Conservation (phyloP, 1,139 yeast species). For the Magnusiomyces magnusii region DNA sequence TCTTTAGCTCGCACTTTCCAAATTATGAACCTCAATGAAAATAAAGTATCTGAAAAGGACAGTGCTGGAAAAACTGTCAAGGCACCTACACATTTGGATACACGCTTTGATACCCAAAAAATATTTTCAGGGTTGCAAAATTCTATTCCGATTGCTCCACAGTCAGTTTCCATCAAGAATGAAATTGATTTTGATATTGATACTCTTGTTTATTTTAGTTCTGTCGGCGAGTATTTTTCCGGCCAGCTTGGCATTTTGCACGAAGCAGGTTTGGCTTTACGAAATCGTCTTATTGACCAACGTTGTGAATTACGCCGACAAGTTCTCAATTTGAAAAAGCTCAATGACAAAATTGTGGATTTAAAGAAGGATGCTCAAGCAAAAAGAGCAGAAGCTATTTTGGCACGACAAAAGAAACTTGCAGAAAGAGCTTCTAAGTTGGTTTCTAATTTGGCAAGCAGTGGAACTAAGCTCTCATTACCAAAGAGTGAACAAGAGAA, state of each 20-base stretch:
- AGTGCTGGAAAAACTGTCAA: not conserved
- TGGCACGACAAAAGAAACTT: slow-evolving; percentile 31
- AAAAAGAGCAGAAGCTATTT: slow-evolving; percentile 12
- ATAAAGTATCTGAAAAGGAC: not conserved
- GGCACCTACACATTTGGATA: slow-evolving; percentile 5
- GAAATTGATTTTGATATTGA: slow-evolving; percentile 14
- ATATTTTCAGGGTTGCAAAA: not conserved
- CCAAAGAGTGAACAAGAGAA: slow-evolving; percentile 37
- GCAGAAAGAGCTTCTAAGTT: slow-evolving; percentile 32
- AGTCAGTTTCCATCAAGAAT: slow-evolving; percentile 11
- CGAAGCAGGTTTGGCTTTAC: slow-evolving; percentile 29
- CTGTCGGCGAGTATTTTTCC: slow-evolving; percentile 21
- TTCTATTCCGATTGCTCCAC: not conserved
- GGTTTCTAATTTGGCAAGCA: slow-evolving; percentile 25
- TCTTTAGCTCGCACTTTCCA: not conserved
- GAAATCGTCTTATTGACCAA: slow-evolving; percentile 31
- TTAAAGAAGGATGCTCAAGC: slow-evolving; percentile 20
- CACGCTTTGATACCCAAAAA: slow-evolving; percentile 1
- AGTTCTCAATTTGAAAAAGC: slow-evolving; percentile 15
- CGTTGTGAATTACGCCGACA: slow-evolving; percentile 36
- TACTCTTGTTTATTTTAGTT: slow-evolving; percentile 25
- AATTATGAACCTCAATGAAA: not conserved
- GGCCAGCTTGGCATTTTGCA: slow-evolving; percentile 27
- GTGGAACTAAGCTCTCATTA: slow-evolving; percentile 25
- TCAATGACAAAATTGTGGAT: slow-evolving; percentile 23